Evolutionary conservation across 2,329 filamentous ascomycete species (phyloP).

Genomic region (Fusarium penzigii): DNA sequence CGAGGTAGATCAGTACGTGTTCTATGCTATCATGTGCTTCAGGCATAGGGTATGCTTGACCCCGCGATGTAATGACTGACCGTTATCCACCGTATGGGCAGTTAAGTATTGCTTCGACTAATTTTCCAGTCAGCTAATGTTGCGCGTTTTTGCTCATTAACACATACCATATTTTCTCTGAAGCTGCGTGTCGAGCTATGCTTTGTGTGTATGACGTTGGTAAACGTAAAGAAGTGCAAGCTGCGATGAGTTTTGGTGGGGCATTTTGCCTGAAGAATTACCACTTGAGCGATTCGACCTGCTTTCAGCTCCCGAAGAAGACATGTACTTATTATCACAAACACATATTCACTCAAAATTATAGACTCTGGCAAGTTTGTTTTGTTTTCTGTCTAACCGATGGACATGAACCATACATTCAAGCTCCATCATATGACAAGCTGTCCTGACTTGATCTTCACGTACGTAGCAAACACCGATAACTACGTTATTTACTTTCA

Average conservation of each 20-base stretch:
- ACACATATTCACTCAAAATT: no score
- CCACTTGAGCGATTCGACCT: not conserved
- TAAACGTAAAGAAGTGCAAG: constrained; percentile 8
- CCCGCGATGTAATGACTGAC: constrained; percentile 49
- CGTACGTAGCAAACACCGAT: not conserved
- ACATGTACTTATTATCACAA: no score
- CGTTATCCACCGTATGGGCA: constrained; percentile 85
- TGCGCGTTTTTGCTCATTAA: not conserved
- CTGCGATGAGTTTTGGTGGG: constrained; percentile 17
- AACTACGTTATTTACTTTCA: not conserved
- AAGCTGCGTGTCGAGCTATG: not conserved
- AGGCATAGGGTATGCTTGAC: constrained; percentile 10
- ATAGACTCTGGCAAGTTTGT: no score
- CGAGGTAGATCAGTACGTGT: constrained; percentile 13
- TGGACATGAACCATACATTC: no score
- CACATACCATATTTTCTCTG: constrained; percentile 30
- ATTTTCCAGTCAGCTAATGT: constrained; percentile 5
- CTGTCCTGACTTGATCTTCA: no score
- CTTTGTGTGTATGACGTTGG: not conserved
- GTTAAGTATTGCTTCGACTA: constrained; percentile 99
- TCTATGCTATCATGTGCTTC: constrained; percentile 5
- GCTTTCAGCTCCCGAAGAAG: not conserved
- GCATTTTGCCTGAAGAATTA: constrained; percentile 3
- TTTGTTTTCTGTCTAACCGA: no score
- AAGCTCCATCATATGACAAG: no score